Evolutionary conservation across 768 basidiomycete genomes (phyloP), one percentile per base, ranked within the genome.

Genomic region (Lyophyllum shimeji): DNA sequence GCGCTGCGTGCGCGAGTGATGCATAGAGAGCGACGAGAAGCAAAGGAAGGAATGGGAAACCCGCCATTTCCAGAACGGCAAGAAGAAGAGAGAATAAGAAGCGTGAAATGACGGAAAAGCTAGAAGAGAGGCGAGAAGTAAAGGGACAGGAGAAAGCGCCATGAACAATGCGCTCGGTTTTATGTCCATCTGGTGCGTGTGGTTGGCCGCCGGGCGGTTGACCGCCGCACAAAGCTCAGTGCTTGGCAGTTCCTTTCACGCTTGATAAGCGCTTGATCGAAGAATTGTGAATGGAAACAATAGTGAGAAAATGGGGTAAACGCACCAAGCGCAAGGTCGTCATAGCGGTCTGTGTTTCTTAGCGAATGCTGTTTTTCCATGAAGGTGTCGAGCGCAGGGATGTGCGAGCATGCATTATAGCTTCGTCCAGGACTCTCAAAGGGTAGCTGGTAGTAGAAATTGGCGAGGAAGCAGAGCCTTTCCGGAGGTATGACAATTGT

Each of bases 21-120:
- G 59, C 63, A 46, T 60, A 65, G 12, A 69, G 46, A 39, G 63
- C 55, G 39, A 68, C 56, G n/a, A 70, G 40, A 48, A 71, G 21
- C 33, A 70, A 55, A 25, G 69, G 55, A 58, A 67, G 48, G 50
- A 70, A 63, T 53, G 58, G 61, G 27, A 66, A 63, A 33, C 59
- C 59, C 45, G 66, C 67, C 70, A 72, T 73, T 67, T 34, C 64
- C 66, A 60, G 65, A 65, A 65, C 57, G 49, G 37, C 15, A 51
- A 23, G 29, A 31, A 57, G 52, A 47, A 47, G 13, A 42, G 53
- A 57, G 54, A 55, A 57, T 18, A 39, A 53, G 56, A 48, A 40
- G 40, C 51, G 53, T 58, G 40, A 53, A 52, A 49, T 54, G 52
- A 48, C 49, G 50, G 5, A 18, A 34, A 15, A 43, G 39, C 43